A percentile compares a stretch with the other conserved stretches of the same genome.
These are phyloP conservation scores for Keithomyces neogunnii DNA, from an alignment of 2,329 filamentous ascomycete genomes.

Conservation along the genomic window DNA sequence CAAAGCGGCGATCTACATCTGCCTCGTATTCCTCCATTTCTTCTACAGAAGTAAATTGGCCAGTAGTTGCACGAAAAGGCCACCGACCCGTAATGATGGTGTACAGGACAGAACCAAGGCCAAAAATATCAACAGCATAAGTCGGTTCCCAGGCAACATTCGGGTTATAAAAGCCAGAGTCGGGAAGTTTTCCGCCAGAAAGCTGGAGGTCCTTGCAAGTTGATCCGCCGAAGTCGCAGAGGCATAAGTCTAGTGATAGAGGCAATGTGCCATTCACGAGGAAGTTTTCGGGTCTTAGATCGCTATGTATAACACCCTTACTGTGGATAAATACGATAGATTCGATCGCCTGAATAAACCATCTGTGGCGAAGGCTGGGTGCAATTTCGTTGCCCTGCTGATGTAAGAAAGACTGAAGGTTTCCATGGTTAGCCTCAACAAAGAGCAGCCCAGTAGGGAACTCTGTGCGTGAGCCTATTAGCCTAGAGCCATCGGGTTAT, in stretches of 20 bases:
- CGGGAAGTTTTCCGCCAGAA: slow-evolving; percentile 7
- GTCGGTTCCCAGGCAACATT: slow-evolving; percentile 4
- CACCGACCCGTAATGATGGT: slow-evolving; percentile 11
- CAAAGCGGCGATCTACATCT: slow-evolving; percentile 8
- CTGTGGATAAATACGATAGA: slow-evolving; percentile 20
- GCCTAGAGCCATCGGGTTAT: neutral
- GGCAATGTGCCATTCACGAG: slow-evolving; percentile 17
- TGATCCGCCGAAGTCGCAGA: slow-evolving; percentile 25
- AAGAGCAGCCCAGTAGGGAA: slow-evolving; percentile 9
- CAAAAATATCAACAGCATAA: slow-evolving; percentile 10
- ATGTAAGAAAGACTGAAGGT: slow-evolving; percentile 10
- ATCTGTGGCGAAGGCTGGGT: slow-evolving; percentile 9
- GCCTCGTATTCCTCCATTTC: slow-evolving; percentile 9
- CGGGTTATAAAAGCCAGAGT: slow-evolving; percentile 12
- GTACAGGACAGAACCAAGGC: slow-evolving; percentile 13
- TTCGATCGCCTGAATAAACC: slow-evolving; percentile 20
- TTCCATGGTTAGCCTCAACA: slow-evolving; percentile 12
- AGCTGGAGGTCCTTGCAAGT: slow-evolving; percentile 18
- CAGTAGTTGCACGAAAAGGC: slow-evolving; percentile 10
- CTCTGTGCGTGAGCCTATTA: neutral
- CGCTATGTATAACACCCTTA: slow-evolving; percentile 22
- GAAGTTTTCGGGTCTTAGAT: slow-evolving; percentile 24
- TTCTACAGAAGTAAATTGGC: slow-evolving; percentile 3
- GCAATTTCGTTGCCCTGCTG: slow-evolving; percentile 4
- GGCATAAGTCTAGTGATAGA: slow-evolving; percentile 16